Evolutionary conservation across 2,329 filamentous ascomycete species (phyloP).

Genomic region (Coniochaeta pulveracea): DNA sequence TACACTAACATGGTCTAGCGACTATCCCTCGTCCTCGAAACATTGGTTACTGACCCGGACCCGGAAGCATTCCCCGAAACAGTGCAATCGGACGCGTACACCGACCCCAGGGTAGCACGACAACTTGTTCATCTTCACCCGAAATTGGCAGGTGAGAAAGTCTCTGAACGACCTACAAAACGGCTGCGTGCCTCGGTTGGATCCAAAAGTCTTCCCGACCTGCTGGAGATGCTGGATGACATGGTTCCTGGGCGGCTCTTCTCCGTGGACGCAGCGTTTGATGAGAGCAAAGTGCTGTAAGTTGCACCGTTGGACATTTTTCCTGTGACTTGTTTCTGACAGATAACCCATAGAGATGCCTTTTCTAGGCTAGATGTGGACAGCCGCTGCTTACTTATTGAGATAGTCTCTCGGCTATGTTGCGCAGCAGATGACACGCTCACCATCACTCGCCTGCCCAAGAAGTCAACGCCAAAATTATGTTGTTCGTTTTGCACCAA

Average conservation of each 20-base stretch:
- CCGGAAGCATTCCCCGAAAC: not conserved
- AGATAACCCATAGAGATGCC: constrained; percentile 3
- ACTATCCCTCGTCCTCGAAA: not conserved
- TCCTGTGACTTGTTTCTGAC: not conserved
- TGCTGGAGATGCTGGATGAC: not conserved
- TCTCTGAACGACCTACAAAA: not conserved
- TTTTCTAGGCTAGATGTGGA: constrained; percentile 12
- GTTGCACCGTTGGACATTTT: not conserved
- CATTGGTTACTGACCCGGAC: not conserved
- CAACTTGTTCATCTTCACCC: not conserved
- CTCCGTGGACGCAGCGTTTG: not conserved
- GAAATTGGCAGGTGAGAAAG: not conserved
- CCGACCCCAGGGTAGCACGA: not conserved
- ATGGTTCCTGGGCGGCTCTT: not conserved
- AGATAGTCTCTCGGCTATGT: constrained; percentile 42
- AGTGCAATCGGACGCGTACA: not conserved
- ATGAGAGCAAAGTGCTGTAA: constrained; percentile 2
- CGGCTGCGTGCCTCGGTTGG: not conserved
- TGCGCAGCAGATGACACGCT: constrained; percentile 43
- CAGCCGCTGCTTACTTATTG: constrained; percentile 14
- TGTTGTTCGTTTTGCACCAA: constrained; percentile 1
- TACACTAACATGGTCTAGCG: not conserved
- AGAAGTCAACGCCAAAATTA: constrained; percentile 9
- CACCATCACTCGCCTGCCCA: constrained; percentile 1
- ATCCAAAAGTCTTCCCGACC: not conserved